phyloP scores from a whole-genome alignment of 2,329 filamentous ascomycete species.

The Zymoseptoria crescenta region DNA sequence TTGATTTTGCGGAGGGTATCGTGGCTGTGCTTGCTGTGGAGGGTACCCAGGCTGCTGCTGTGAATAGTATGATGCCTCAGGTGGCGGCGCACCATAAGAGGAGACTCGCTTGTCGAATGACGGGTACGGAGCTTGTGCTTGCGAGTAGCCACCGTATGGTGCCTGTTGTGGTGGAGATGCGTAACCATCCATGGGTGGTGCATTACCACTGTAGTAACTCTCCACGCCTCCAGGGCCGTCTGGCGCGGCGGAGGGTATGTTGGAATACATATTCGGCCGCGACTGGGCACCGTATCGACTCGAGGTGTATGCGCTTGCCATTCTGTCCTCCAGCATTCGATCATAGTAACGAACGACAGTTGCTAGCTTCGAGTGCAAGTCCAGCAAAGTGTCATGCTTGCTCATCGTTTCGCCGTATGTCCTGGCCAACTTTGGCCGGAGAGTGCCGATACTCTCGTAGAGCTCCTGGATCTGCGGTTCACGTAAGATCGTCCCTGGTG shows the following conservation, averaged over 20 bases:
- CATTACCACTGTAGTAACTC: constrained; percentile 71
- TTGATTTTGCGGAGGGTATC: constrained; percentile 11
- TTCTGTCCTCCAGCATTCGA: constrained; percentile 89
- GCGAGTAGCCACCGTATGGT: constrained; percentile 39
- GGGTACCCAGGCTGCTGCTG: constrained; percentile 29
- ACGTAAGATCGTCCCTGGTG: constrained; percentile 88
- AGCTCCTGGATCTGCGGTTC: constrained; percentile 97
- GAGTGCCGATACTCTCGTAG: constrained; percentile 90
- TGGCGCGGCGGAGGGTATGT: constrained; percentile 51
- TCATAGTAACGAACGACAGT: constrained; percentile 97
- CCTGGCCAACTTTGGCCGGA: constrained; percentile 85
- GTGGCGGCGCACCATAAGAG: constrained; percentile 20
- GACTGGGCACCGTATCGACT: constrained; percentile 43
- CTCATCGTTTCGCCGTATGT: constrained; percentile 99
- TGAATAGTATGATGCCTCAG: constrained; percentile 25
- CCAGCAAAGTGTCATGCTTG: constrained; percentile 92
- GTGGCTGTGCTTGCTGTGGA: constrained; percentile 27
- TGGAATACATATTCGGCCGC: constrained; percentile 60
- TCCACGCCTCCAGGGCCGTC: constrained; percentile 52
- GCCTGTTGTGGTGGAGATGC: constrained; percentile 39
- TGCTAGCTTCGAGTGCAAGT: constrained; percentile 88
- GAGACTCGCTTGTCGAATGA: constrained; percentile 23
- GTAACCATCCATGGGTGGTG: constrained; percentile 43
- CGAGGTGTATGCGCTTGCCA: constrained; percentile 87
- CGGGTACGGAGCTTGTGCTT: constrained; percentile 32